phyloP scores from a whole-genome alignment of 2,329 filamentous ascomycete species.

The Hypocrella siamensis region DNA sequence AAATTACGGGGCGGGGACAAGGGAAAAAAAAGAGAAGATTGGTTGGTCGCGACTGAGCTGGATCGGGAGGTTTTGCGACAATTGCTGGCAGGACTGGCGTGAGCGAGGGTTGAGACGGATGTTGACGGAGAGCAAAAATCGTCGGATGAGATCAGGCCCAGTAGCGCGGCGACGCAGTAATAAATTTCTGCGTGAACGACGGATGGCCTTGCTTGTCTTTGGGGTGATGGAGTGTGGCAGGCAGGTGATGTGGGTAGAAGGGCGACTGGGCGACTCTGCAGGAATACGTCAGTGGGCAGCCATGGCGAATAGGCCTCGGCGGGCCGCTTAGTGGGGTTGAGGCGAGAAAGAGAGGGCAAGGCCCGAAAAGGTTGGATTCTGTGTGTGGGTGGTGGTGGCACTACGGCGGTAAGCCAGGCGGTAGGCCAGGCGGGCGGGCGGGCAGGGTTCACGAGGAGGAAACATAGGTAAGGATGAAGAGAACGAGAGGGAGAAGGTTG shows the following conservation, averaged over 20 bases:
- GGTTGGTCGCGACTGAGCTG: background rate
- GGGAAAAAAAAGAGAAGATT: background rate
- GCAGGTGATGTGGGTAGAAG: background rate
- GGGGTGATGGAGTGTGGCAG: background rate
- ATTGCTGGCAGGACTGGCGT: background rate
- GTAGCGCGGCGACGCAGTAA: conserved; percentile 2
- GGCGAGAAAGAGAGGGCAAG: conserved; percentile 1
- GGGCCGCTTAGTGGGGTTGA: conserved; percentile 5
- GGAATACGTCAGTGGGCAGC: conserved; percentile 6
- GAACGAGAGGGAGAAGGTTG: no score
- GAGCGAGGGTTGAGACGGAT: no score
- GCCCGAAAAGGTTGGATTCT: conserved; percentile 3
- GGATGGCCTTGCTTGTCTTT: background rate
- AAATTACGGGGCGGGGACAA: no score
- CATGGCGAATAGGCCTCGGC: conserved; percentile 5
- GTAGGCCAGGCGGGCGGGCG: no score
- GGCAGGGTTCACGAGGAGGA: no score
- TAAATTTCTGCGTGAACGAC: conserved; percentile 5
- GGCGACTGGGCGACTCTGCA: conserved; percentile 2
- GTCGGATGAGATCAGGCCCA: conserved; percentile 1
- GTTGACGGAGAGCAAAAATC: background rate
- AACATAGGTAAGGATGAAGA: no score
- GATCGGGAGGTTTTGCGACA: background rate
- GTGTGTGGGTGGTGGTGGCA: no score
- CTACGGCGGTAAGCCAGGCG: no score